Percentiles rank a stretch among this genome's conserved stretches.
These are phyloP conservation scores for Ustilago esculenta DNA, from an alignment of 1,284 basidiomycete species.

Conservation along the genomic window DNA sequence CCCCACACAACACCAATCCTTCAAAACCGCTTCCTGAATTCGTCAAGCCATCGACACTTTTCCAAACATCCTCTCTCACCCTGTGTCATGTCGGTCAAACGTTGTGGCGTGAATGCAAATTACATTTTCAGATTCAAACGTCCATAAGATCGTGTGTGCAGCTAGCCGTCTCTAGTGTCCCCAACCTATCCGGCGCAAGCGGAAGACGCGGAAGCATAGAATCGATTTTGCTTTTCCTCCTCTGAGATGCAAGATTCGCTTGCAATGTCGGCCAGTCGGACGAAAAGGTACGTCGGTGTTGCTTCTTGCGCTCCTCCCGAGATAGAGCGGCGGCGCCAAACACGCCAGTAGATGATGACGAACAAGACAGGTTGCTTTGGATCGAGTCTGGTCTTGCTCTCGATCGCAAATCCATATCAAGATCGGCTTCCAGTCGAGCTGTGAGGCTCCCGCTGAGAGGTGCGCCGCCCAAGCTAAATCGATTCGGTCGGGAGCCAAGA, in stretches of 20 bases:
- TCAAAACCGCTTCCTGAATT: too few relatives aligned
- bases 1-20: too few relatives aligned
- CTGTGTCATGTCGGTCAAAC: too few relatives aligned
- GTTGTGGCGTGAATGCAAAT: too few relatives aligned
- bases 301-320: conserved; percentile 45
- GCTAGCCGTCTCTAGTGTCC: too few relatives aligned
- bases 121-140: too few relatives aligned
- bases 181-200: background rate
- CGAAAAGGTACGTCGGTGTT: conserved; percentile 49
- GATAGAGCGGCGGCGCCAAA: conserved; percentile 43
- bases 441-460: conserved; percentile 11
- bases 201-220: background rate
- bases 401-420: background rate
- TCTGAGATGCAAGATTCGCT: conserved; percentile 26
- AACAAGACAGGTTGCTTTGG: conserved; percentile 27
- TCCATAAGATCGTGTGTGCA: background rate
- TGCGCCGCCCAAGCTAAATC: conserved; percentile 28
- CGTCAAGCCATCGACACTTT: too few relatives aligned
- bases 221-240: conserved; percentile 26
- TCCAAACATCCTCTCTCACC: too few relatives aligned
- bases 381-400: conserved; percentile 35
- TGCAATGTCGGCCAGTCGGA: conserved; percentile 47
- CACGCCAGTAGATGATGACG: conserved; percentile 24
- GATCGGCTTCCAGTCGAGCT: conserved; percentile 8
- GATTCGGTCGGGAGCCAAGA: conserved; percentile 13